A percentile compares a stretch with the other conserved stretches of the same genome.
Evolutionary conservation across 371 early-diverging fungal genomes (phyloP).

Genomic region (Mortierella sp.): DNA sequence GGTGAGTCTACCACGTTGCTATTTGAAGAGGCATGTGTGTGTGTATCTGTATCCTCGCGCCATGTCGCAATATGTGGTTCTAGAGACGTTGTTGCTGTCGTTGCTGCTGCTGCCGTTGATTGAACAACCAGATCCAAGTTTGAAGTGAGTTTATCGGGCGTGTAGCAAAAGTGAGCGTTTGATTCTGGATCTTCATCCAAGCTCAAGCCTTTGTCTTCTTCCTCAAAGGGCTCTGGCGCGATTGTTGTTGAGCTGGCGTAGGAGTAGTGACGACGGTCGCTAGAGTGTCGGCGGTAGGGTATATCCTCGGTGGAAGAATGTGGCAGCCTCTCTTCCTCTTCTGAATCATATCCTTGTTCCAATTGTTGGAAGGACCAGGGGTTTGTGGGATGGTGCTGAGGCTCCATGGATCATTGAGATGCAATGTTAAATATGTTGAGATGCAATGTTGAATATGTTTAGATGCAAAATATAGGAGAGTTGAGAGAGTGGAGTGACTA

Average conservation of each 20-base stretch:
- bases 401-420: constrained; percentile 20
- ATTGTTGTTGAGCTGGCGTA: constrained; percentile 31
- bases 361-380: constrained; percentile 31
- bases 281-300: constrained; percentile 8
- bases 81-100: neutral
- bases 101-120: neutral
- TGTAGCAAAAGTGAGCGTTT: neutral
- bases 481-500: neutral
- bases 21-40: neutral
- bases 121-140: neutral
- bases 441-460: neutral
- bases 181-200: neutral
- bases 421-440: neutral
- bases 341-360: constrained; percentile 5
- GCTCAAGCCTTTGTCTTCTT: neutral
- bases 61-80: neutral
- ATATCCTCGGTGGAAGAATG: neutral
- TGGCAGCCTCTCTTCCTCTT: neutral
- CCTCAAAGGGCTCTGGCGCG: constrained; percentile 18
- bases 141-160: neutral
- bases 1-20: neutral
- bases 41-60: neutral
- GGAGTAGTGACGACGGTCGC: constrained; percentile 33
- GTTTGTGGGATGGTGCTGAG: constrained; percentile 15
- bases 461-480: neutral